Conservation (phyloP, 352 stramenopile genomes). For the Phytophthora sp. region DNA sequence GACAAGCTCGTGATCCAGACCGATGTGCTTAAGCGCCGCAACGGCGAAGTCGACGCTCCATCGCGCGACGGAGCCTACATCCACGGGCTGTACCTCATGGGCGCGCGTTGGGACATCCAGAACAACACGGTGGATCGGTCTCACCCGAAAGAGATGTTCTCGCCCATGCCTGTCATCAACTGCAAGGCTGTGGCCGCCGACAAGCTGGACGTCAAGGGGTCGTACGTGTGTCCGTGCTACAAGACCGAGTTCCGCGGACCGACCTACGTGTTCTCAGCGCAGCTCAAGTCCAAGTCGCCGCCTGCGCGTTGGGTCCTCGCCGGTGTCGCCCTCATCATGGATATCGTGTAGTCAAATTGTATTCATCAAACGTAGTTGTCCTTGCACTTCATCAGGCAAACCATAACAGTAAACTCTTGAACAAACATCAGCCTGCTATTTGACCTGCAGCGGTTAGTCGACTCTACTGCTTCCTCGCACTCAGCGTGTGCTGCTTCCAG, state of each 20-base stretch:
- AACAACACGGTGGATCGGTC: slow-evolving; percentile 95
- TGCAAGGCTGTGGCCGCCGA: slow-evolving; percentile 96
- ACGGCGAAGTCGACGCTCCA: slow-evolving; percentile 87
- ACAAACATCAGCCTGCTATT: too few relatives aligned
- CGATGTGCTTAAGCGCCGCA: slow-evolving; percentile 95
- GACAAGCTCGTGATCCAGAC: slow-evolving; percentile 98
- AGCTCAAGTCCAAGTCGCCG: slow-evolving; percentile 97
- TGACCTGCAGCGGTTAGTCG: too few relatives aligned
- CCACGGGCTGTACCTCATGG: slow-evolving; percentile 94
- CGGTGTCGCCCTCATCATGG: slow-evolving; percentile 96
- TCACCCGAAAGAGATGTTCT: slow-evolving; percentile 99
- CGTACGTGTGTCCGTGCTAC: slow-evolving; percentile 97
- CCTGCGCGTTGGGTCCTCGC: slow-evolving; percentile 95
- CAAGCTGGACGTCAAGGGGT: slow-evolving; percentile 94
- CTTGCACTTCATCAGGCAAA: too few relatives aligned
- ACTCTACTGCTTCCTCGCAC: slow-evolving; percentile 7
- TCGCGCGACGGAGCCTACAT: slow-evolving; percentile 96
- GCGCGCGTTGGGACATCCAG: slow-evolving; percentile 94
- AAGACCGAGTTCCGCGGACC: slow-evolving; percentile 96
- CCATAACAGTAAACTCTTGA: too few relatives aligned
- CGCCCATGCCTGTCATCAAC: slow-evolving; percentile 97
- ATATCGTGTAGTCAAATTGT: slow-evolving; percentile 64
- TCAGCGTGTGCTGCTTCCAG: slow-evolving; percentile 47
- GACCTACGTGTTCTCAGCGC: slow-evolving; percentile 97
- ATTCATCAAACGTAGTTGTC: too few relatives aligned